Evolutionary conservation across 2,329 filamentous ascomycete genomes (phyloP).

Genomic region (Chaetomiaceae sp.): DNA sequence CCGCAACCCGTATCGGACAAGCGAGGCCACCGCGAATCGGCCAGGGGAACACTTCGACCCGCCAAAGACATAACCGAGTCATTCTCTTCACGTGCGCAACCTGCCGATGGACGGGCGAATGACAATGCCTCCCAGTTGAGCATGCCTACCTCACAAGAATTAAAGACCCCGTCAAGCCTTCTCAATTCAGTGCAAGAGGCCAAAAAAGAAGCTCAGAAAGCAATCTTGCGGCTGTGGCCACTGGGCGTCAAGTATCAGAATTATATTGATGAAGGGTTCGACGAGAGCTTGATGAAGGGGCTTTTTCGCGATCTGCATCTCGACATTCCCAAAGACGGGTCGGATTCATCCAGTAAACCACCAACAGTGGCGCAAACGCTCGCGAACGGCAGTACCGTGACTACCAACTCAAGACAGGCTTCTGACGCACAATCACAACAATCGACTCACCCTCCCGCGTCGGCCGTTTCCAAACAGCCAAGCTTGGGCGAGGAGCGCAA

Average conservation of each 20-base stretch:
- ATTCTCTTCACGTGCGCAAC: slow-evolving; percentile 10
- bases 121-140: neutral
- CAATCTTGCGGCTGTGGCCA: slow-evolving; percentile 58
- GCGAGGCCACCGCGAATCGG: neutral
- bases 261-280: slow-evolving; percentile 66
- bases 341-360: neutral
- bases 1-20: slow-evolving; percentile 8
- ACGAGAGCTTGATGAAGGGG: slow-evolving; percentile 53
- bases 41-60: too few species aligned
- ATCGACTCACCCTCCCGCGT: slow-evolving; percentile 1
- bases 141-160: neutral
- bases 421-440: slow-evolving; percentile 2
- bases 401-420: neutral
- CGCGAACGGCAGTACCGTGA: neutral
- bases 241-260: slow-evolving; percentile 68
- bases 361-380: neutral
- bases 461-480: slow-evolving; percentile 14
- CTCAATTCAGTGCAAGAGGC: slow-evolving; percentile 35
- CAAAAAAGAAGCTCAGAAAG: slow-evolving; percentile 57
- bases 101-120: neutral
- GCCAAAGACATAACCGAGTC: neutral
- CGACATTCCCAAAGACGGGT: slow-evolving; percentile 30
- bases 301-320: slow-evolving; percentile 67
- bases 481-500: slow-evolving; percentile 58
- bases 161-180: neutral